Conservation (phyloP, 495 filamentous ascomycete genomes). For the Trichoderma virens region DNA sequence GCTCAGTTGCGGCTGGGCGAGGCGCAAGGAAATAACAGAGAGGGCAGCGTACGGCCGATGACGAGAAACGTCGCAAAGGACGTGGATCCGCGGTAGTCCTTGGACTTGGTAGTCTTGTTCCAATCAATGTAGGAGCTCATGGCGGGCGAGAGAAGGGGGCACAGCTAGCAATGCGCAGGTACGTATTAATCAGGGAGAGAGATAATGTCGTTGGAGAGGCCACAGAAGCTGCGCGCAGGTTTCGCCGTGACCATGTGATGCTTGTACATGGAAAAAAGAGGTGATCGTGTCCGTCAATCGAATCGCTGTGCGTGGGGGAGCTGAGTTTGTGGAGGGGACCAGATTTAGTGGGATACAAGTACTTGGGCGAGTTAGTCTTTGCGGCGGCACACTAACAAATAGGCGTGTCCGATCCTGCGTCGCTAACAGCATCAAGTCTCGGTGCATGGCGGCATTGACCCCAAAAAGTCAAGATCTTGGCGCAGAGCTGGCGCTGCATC, state of each 20-base stretch:
- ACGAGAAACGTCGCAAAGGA: slow-evolving; percentile 92
- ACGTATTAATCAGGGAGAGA: neutral
- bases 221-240: neutral
- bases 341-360: neutral
- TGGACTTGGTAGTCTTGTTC: slow-evolving; percentile 40
- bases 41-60: slow-evolving; percentile 67
- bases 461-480: neutral
- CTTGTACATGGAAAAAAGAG: neutral
- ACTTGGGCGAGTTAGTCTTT: neutral
- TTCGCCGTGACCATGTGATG: neutral
- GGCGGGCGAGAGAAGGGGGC: neutral
- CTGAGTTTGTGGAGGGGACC: neutral
- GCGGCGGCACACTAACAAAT: neutral
- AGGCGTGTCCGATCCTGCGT: neutral
- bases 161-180: neutral
- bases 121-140: slow-evolving; percentile 39
- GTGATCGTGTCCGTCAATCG: neutral
- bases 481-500: neutral
- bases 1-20: neutral
- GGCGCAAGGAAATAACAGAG: slow-evolving; percentile 1
- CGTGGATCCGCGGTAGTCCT: slow-evolving; percentile 39
- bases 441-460: neutral
- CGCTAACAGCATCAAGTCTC: neutral
- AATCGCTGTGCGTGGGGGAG: neutral
- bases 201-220: neutral